A percentile compares a stretch with the other conserved stretches of the same genome.
Conservation (phyloP, 2,329 filamentous ascomycete species). For the Curvularia eragrostidis region DNA sequence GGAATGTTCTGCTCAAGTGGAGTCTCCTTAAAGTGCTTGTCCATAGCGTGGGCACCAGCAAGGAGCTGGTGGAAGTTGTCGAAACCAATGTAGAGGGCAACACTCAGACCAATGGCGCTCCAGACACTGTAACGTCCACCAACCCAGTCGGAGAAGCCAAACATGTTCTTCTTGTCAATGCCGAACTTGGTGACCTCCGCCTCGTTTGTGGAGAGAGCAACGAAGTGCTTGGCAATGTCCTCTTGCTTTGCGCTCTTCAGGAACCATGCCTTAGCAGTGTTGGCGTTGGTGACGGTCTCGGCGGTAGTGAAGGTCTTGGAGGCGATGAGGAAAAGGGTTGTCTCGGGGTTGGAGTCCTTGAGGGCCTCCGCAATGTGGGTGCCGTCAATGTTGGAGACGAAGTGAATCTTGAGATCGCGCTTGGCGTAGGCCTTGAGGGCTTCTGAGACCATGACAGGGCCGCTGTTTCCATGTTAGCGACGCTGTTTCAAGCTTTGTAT, state of each 20-base stretch:
- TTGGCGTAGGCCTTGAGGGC: slow-evolving; percentile 94
- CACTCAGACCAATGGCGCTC: slow-evolving; percentile 96
- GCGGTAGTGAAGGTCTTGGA: slow-evolving; percentile 99
- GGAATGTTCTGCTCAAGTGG: slow-evolving; percentile 96
- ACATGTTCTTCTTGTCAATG: slow-evolving; percentile 99
- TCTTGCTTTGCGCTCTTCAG: slow-evolving; percentile 80
- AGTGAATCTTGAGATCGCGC: slow-evolving; percentile 87
- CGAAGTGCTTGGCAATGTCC: slow-evolving; percentile 96
- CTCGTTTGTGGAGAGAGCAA: slow-evolving; percentile 96
- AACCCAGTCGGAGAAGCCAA: slow-evolving; percentile 98
- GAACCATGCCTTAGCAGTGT: slow-evolving; percentile 97
- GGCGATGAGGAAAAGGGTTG: slow-evolving; percentile 96
- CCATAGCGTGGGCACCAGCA: slow-evolving; percentile 93
- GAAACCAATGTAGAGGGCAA: slow-evolving; percentile 92
- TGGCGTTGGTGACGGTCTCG: slow-evolving; percentile 96
- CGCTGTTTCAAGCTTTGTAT: neutral
- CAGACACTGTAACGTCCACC: slow-evolving; percentile 98
- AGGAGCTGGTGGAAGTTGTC: slow-evolving; percentile 99
- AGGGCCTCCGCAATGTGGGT: slow-evolving; percentile 97
- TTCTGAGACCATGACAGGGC: slow-evolving; percentile 98
- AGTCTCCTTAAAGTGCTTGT: slow-evolving; percentile 94
- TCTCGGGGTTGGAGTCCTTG: slow-evolving; percentile 88
- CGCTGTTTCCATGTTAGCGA: slow-evolving; percentile 57
- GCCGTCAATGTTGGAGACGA: slow-evolving; percentile 99
- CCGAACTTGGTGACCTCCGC: slow-evolving; percentile 96